phyloP scores from a whole-genome alignment of 129 eudicot genomes.

The Mikania micrantha region DNA sequence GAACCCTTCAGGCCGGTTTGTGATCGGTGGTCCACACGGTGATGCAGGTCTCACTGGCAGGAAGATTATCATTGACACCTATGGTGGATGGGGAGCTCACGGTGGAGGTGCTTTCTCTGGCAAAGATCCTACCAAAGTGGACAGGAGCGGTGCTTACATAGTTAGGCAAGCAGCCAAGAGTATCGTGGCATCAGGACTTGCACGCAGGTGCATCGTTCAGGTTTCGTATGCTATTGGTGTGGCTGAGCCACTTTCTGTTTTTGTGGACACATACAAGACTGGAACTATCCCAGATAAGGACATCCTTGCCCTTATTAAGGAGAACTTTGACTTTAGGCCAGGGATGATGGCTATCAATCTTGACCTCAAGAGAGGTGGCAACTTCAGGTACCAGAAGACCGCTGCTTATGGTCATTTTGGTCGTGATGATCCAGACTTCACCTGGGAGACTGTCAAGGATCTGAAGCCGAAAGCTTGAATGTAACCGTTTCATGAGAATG shows the following conservation, averaged over 20 bases:
- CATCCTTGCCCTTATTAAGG: slow-evolving; percentile 37
- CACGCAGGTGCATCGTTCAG: slow-evolving; percentile 44
- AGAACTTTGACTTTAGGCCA: slow-evolving; percentile 41
- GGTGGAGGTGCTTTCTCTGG: slow-evolving; percentile 42
- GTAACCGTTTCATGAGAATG: slow-evolving; percentile 15
- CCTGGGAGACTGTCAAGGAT: slow-evolving; percentile 39
- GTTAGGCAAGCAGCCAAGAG: slow-evolving; percentile 48
- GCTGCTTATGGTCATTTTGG: slow-evolving; percentile 43
- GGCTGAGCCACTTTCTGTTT: slow-evolving; percentile 38
- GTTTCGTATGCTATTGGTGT: slow-evolving; percentile 42
- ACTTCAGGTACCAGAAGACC: slow-evolving; percentile 44
- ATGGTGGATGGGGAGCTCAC: slow-evolving; percentile 77
- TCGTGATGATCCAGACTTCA: slow-evolving; percentile 39
- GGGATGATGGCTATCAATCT: slow-evolving; percentile 43
- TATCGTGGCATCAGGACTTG: slow-evolving; percentile 39
- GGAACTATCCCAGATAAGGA: slow-evolving; percentile 41
- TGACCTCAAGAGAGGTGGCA: slow-evolving; percentile 41
- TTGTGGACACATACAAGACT: slow-evolving; percentile 40
- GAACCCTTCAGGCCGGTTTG: slow-evolving; percentile 41
- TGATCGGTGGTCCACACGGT: slow-evolving; percentile 52
- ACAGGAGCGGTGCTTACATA: slow-evolving; percentile 38
- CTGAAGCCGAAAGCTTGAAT: slow-evolving; percentile 38
- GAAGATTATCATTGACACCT: slow-evolving; percentile 70
- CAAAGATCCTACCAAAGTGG: slow-evolving; percentile 66
- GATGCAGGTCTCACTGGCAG: slow-evolving; percentile 72